phyloP scores from a whole-genome alignment of 1,284 basidiomycete genomes.

The Moesziomyces sp. region DNA sequence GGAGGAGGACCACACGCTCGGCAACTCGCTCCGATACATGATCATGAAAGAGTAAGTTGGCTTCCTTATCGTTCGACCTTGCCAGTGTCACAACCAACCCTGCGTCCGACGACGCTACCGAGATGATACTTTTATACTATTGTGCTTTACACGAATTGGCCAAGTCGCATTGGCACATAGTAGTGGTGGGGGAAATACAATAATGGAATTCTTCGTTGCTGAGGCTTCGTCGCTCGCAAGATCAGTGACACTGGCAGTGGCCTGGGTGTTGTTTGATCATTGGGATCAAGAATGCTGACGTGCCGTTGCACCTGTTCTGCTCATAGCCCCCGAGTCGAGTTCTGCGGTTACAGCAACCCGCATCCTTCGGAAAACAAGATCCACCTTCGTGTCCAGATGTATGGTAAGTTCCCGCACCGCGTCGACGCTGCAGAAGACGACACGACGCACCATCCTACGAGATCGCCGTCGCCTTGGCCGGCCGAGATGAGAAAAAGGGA shows the following conservation, averaged over 20 bases:
- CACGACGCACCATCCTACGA: conserved; percentile 8
- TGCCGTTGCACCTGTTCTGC: background rate
- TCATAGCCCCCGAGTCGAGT: conserved; percentile 92
- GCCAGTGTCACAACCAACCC: background rate
- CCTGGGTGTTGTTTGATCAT: background rate
- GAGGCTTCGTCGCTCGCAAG: conserved; percentile 47
- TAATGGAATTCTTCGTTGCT: conserved; percentile 69
- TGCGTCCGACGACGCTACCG: conserved; percentile 13
- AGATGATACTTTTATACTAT: conserved; percentile 51
- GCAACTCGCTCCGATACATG: conserved; percentile 95
- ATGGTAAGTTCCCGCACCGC: conserved; percentile 75
- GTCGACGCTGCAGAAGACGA: background rate
- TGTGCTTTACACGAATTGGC: conserved; percentile 52
- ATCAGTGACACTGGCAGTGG: background rate
- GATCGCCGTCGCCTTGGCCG: background rate
- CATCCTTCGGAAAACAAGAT: conserved; percentile 97
- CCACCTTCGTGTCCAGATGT: conserved; percentile 97
- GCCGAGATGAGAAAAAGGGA: conserved; percentile 55
- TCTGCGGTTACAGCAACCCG: conserved; percentile 95
- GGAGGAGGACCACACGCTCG: conserved; percentile 94
- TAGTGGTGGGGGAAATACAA: conserved; percentile 61
- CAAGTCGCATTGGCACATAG: conserved; percentile 46
- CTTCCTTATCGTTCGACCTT: background rate
- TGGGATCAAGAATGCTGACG: conserved; percentile 9
- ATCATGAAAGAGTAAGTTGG: conserved; percentile 93